These are phyloP conservation scores for Aegilops tauschii DNA, from an alignment of 176 grass and related monocot species.

Conservation along the genomic window DNA sequence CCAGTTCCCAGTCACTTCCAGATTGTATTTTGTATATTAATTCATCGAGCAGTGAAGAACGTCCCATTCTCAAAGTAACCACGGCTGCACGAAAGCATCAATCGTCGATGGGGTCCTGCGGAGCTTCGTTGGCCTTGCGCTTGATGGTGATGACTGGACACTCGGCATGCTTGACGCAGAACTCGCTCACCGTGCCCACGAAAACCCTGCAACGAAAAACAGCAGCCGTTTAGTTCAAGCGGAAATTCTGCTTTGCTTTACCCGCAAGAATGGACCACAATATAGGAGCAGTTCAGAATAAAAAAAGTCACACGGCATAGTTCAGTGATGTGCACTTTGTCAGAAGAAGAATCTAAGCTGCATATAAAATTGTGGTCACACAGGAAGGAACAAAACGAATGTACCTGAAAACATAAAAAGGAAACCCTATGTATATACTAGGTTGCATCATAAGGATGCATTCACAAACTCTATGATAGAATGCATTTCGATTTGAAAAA, in stretches of 20 bases:
- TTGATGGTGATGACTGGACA: constrained; percentile 93
- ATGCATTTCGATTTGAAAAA: neutral
- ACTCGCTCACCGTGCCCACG: constrained; percentile 89
- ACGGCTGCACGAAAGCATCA: constrained; percentile 25
- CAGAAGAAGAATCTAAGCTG: constrained; percentile 6
- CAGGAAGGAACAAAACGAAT: neutral
- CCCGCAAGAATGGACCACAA: neutral
- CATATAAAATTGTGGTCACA: neutral
- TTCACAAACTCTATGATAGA: neutral
- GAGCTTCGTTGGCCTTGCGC: constrained; percentile 75
- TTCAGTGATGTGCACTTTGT: neutral
- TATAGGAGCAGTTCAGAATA: neutral
- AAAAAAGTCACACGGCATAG: neutral
- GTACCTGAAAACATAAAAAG: neutral
- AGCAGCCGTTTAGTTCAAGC: neutral
- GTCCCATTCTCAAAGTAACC: constrained; percentile 19
- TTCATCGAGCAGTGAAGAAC: constrained; percentile 48
- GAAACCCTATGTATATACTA: neutral
- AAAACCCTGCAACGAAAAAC: constrained; percentile 63
- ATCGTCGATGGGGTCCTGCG: constrained; percentile 80
- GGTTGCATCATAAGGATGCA: neutral
- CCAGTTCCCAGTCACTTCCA: constrained; percentile 33
- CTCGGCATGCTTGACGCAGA: constrained; percentile 91
- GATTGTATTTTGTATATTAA: constrained; percentile 52
- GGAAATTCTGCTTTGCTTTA: neutral